Evolutionary conservation across 768 basidiomycete genomes (phyloP), one percentile per base, ranked within the genome.

Genomic region (Kwoniella newhampshirensis): DNA sequence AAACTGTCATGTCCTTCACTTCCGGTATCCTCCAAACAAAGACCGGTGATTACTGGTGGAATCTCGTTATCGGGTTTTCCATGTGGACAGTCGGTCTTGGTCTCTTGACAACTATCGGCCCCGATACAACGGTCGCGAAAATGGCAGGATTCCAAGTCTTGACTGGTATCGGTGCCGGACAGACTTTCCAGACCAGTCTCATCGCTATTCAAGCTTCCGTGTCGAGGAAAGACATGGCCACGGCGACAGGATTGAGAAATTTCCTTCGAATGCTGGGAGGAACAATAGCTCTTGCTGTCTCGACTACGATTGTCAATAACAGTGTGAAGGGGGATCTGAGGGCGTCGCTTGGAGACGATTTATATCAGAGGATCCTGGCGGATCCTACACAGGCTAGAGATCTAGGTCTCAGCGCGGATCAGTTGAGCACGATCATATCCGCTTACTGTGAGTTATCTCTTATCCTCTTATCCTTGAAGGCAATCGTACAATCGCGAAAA

Each of bases 31-130:
- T 83, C 18, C 82, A 86, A 17, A 85, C 83, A 54, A 79, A 79
- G 36, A 87, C 86, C 0, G 87, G 87, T 5, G 81, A 78, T 63
- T 88, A 87, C 64, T 65, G 85, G 82, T 80, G 78, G 2, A 84
- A 82, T 41, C 81, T 88, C 40, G 80, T 84, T 62, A 62, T 80
- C 18, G 87, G 88, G 1, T 89, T 87, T 71, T 77, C 79, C 0
- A 75, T 86, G 18, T 88, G 86, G 86, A 81, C 86, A 0, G 76
- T 89, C 32, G 87, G 84, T 0, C 84, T 84, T 53, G 88, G 87
- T 1, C 80, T 84, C 26, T 71, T 88, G n/a, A 86, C 86, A 1
- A 86, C 84, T 0, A 79, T 88, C 36, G 81, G 77, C 1, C 77
- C 78, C 1, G 71, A 77, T 4, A 82, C 85, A 0, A 60, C 78